A percentile compares a stretch with the other conserved stretches of the same genome.
Conservation (phyloP, 2,329 filamentous ascomycete species). For the Fusarium kyushuense region DNA sequence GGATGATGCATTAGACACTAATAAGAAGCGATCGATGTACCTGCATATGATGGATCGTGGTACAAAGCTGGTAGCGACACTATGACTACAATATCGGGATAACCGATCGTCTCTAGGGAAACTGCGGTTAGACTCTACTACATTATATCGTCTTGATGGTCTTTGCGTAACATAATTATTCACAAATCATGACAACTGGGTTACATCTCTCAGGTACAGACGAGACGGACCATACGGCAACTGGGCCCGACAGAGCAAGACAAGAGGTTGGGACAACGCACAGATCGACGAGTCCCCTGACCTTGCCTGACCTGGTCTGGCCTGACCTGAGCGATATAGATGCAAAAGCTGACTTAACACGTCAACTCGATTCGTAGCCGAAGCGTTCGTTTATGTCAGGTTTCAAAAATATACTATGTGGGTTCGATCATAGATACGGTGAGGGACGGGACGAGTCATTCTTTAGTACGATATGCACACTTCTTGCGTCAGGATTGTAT, state of each 20-base stretch:
- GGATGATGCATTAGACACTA: not conserved
- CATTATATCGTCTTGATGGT: not conserved
- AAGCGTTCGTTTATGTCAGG: slow-evolving; percentile 2
- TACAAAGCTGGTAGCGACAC: not conserved
- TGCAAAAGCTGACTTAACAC: slow-evolving; percentile 8
- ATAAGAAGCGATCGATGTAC: slow-evolving; percentile 4
- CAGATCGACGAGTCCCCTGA: slow-evolving; percentile 8
- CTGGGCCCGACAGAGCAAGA: slow-evolving; percentile 18
- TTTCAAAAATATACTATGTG: slow-evolving; percentile 17
- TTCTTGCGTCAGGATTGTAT: not conserved
- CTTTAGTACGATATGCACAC: not conserved
- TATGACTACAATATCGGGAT: slow-evolving; percentile 1
- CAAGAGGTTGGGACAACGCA: slow-evolving; percentile 17
- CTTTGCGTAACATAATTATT: slow-evolving; percentile 2
- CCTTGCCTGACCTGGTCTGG: not conserved
- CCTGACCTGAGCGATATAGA: slow-evolving; percentile 4
- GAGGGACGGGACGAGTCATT: slow-evolving; percentile 18
- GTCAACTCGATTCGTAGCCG: slow-evolving; percentile 17
- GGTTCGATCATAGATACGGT: slow-evolving; percentile 26
- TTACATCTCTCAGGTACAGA: slow-evolving; percentile 18
- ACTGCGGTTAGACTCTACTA: not conserved
- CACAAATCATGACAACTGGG: slow-evolving; percentile 13
- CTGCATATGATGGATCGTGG: slow-evolving; percentile 7
- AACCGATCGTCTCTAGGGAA: slow-evolving; percentile 7
- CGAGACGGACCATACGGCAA: slow-evolving; percentile 18